Base-by-base conservation (phyloP, 768 basidiomycete genomes). In the Wakefieldia striispora region DNA sequence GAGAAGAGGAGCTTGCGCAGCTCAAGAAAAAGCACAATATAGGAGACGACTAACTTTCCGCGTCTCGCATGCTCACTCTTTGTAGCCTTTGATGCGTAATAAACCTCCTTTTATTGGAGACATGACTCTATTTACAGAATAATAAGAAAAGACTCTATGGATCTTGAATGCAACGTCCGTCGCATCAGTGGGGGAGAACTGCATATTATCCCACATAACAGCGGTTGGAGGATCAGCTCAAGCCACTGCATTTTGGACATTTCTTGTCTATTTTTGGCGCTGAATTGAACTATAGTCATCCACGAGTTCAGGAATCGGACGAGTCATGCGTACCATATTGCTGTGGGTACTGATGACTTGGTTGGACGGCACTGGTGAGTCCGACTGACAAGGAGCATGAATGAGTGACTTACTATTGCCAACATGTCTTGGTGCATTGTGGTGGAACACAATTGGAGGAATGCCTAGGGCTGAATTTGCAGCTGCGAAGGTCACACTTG, bases 21-120 rank as follows among this genome's bases (percentile, higher is more conserved):
- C 75, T 95, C 62, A 97, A 97, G 79, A 81, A 83, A 70, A 84
- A 84, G 66, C 89, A 93, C 65, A 69, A 92, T 58, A 91, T 95
- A 57, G 86, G 84, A 45, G 90, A 92, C 55, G 79, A 82, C 51
- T 87, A 70, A 76, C 46, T 45, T 60, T 13, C 23, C 20, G 29
- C 38, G 45, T 44, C 55, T 55, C 37, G 12, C 39, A 42, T 37
- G 40, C 58, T 41, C 50, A 45, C 47, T 37, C 33, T 47, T 35
- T 54, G 47, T 54, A 54, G 46, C 40, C 40, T n/a, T 34, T 45
- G 21, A 39, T 52, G 48, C 51, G 37, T 47, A 37, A 61, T 52
- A 24, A 52, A 23, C 24, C 40, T 37, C 47, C 38, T 23, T 37
- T 55, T 26, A 52, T 40, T 26, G 14, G 33, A 44, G 29, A 45